Evolutionary conservation across 169 alveolate genomes (phyloP), one percentile per base, ranked within the genome.

Genomic region (Theileria annulata): DNA sequence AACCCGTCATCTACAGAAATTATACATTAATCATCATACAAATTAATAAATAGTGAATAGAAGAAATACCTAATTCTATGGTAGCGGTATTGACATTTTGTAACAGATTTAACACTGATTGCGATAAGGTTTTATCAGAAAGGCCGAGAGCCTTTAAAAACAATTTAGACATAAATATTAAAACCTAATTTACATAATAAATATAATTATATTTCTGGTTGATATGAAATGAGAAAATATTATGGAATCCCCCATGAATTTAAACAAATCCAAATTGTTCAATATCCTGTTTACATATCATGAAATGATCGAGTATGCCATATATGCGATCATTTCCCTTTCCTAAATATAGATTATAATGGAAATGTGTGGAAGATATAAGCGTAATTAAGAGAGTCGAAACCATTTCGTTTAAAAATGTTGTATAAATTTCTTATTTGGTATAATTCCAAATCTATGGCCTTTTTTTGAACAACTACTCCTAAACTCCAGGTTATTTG

Each of bases 261-360:
- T 21, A 48, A 58, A 78, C 66, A 35, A 92, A 92, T 30, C 94
- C 94, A 71, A 86, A 90, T 23, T 74, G 80, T 63, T 82, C 89
- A 67, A 79, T 74, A 71, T 90, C 94, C 59, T 90, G 91, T 68
- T 90, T 90, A 67, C 88, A 79, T 67, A 80, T 77, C 80, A 90
- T 77, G 76, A 90, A 90, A 51, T 87, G 89, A 63, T 90, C 92
- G 62, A 90, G 87, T 23, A 90, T 86, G 23, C 94, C 94, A 47
- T 69, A 86, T 42, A 90, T 90, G 80, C 94, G 88, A 62, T 90
- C 91, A 60, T 90, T 90, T 37, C 92, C 92, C 87, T 83, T 90
- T 27, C 92, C 94, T 83, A 73, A 37, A 25, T 56, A 66, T 13
- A 67, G 28, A 51, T 31, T 62, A 25, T 42, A 70, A 28, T 8